Conservation (phyloP, 805 yeast genomes). For the Yamadazyma phyllophila region DNA sequence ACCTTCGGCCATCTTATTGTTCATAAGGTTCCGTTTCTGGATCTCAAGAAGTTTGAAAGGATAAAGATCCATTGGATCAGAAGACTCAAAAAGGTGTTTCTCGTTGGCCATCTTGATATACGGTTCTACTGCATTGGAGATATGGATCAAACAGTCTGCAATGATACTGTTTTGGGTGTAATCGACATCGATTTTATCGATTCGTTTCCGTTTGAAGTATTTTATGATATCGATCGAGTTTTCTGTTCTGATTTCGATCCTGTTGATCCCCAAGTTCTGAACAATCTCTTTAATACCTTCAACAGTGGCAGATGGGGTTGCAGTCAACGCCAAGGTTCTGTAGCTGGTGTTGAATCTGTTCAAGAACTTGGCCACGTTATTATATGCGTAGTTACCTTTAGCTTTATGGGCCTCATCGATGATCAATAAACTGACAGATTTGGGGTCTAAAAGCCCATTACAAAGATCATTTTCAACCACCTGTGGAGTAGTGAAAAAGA, state of each 20-base stretch:
- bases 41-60: slow-evolving; percentile 71
- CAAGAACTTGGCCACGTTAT: slow-evolving; percentile 67
- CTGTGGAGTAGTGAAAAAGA: slow-evolving; percentile 94
- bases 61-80: slow-evolving; percentile 67
- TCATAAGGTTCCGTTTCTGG: slow-evolving; percentile 53
- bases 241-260: slow-evolving; percentile 84
- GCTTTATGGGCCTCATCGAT: slow-evolving; percentile 97
- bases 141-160: slow-evolving; percentile 28
- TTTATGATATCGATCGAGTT: slow-evolving; percentile 73
- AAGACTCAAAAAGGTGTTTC: slow-evolving; percentile 52
- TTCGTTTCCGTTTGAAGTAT: slow-evolving; percentile 68
- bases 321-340: slow-evolving; percentile 83
- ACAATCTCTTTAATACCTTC: slow-evolving; percentile 88
- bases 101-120: slow-evolving; percentile 61
- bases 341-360: slow-evolving; percentile 57
- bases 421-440: slow-evolving; percentile 68
- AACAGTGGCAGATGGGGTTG: slow-evolving; percentile 89
- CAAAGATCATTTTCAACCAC: slow-evolving; percentile 88
- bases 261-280: slow-evolving; percentile 67
- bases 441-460: slow-evolving; percentile 74
- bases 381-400: slow-evolving; percentile 85
- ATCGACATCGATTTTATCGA: slow-evolving; percentile 60
- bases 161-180: slow-evolving; percentile 40
- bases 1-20: slow-evolving; percentile 61
- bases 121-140: slow-evolving; percentile 69